phyloP scores from a whole-genome alignment of 768 basidiomycete genomes.

The Galerina sulciceps region DNA sequence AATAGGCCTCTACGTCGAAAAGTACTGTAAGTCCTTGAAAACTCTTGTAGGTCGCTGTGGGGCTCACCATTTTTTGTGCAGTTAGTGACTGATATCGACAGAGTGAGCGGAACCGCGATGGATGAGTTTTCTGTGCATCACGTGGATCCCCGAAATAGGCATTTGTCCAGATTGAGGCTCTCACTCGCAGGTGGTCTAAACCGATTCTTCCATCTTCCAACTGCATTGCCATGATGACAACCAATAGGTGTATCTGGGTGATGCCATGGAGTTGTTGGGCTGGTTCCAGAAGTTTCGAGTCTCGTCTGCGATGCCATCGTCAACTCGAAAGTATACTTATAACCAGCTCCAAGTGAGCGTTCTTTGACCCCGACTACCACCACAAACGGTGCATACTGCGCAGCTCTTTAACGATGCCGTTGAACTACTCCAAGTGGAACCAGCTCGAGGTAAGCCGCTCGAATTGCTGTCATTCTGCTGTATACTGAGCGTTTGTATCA shows the following conservation, averaged over 20 bases:
- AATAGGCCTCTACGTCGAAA: constrained; percentile 62
- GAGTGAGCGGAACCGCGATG: neutral
- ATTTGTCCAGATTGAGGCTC: no score
- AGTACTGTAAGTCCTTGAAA: constrained; percentile 2
- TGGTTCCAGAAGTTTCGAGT: constrained; percentile 31
- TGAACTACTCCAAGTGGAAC: constrained; percentile 99
- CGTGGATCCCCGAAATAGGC: constrained; percentile 8
- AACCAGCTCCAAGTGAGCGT: no score
- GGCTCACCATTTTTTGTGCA: constrained; percentile 38
- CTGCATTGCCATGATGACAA: no score
- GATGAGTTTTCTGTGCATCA: constrained; percentile 28
- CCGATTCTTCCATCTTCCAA: no score
- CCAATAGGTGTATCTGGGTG: neutral
- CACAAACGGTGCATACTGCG: neutral
- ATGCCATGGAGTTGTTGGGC: neutral
- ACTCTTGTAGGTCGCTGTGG: neutral
- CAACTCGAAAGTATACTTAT: no score
- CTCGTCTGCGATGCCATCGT: neutral
- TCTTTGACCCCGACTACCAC: neutral
- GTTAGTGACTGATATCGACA: constrained; percentile 8
- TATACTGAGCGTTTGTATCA: constrained; percentile 9
- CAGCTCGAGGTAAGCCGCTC: constrained; percentile 77
- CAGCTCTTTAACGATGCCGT: constrained; percentile 51
- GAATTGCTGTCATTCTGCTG: neutral
- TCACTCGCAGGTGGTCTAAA: no score